Conservation (phyloP, 768 basidiomycete species). For the Lactifluus echinatus region DNA sequence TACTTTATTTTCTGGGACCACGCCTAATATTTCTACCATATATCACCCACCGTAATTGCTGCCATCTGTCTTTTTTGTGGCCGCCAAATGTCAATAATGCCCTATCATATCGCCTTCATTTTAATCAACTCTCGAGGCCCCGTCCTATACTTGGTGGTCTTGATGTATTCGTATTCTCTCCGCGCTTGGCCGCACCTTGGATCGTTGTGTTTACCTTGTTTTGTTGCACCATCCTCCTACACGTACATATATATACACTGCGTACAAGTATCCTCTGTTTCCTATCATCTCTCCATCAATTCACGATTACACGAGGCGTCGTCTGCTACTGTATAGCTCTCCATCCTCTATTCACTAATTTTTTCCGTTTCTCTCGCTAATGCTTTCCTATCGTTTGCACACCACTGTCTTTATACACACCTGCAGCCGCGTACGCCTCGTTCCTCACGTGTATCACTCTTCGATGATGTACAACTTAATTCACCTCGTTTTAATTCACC, state of each 20-base stretch:
- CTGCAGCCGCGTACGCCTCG: slow-evolving; percentile 15
- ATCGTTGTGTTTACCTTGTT: slow-evolving; percentile 8
- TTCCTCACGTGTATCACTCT: slow-evolving; percentile 15
- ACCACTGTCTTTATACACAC: slow-evolving; percentile 16
- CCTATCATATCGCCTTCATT: slow-evolving; percentile 1
- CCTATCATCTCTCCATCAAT: not conserved
- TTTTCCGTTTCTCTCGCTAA: slow-evolving; percentile 3
- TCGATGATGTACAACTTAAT: slow-evolving; percentile 17
- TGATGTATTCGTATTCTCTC: slow-evolving; percentile 16
- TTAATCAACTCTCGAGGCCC: not conserved
- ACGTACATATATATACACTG: slow-evolving; percentile 14
- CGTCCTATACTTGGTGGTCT: not conserved
- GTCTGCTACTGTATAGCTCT: slow-evolving; percentile 11
- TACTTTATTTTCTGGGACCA: slow-evolving; percentile 9
- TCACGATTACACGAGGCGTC: slow-evolving; percentile 14
- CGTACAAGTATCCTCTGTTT: slow-evolving; percentile 4
- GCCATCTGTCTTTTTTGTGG: slow-evolving; percentile 10
- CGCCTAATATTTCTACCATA: slow-evolving; percentile 8
- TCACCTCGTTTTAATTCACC: slow-evolving; percentile 12
- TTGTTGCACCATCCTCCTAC: slow-evolving; percentile 12
- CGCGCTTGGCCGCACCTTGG: slow-evolving; percentile 7
- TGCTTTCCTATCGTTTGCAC: slow-evolving; percentile 14
- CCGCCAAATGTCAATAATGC: slow-evolving; percentile 10
- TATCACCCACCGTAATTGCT: slow-evolving; percentile 6
- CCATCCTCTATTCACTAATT: not conserved